These are phyloP conservation scores for Fusarium kyushuense DNA, from an alignment of 2,329 filamentous ascomycete species.

Conservation along the genomic window DNA sequence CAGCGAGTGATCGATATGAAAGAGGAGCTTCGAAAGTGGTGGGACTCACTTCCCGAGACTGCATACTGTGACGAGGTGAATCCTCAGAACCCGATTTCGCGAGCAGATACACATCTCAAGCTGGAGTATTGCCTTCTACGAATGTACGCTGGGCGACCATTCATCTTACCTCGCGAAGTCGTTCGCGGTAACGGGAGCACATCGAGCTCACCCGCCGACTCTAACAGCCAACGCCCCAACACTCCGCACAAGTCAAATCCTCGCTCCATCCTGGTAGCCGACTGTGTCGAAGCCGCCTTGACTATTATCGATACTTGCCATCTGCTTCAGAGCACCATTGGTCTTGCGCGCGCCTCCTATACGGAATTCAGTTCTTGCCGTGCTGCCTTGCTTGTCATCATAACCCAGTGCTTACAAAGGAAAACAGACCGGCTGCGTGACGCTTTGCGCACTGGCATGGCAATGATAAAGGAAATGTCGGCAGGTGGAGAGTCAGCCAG, in stretches of 20 bases:
- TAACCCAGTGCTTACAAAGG: slow-evolving; percentile 55
- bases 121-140: slow-evolving; percentile 65
- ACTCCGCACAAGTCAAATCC: slow-evolving; percentile 50
- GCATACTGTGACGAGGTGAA: slow-evolving; percentile 55
- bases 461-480: slow-evolving; percentile 65
- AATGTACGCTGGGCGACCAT: slow-evolving; percentile 66
- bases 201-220: slow-evolving; percentile 50
- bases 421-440: slow-evolving; percentile 58
- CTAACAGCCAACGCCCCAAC: slow-evolving; percentile 45
- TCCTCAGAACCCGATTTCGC: slow-evolving; percentile 56
- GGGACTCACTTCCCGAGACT: slow-evolving; percentile 52
- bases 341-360: slow-evolving; percentile 66
- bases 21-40: slow-evolving; percentile 54
- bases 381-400: slow-evolving; percentile 63
- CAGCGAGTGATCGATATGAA: slow-evolving; percentile 53
- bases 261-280: slow-evolving; percentile 58
- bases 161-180: slow-evolving; percentile 58
- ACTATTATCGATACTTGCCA: slow-evolving; percentile 64
- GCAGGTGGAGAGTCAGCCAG: slow-evolving; percentile 64
- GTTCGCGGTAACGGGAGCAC: slow-evolving; percentile 47
- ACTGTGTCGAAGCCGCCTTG: slow-evolving; percentile 65
- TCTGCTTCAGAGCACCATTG: slow-evolving; percentile 62
- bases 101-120: slow-evolving; percentile 63
- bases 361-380: slow-evolving; percentile 68
- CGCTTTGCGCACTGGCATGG: slow-evolving; percentile 61